These are phyloP conservation scores for Neonectria coccinea DNA, from an alignment of 2,329 filamentous ascomycete species.

Conservation along the genomic window DNA sequence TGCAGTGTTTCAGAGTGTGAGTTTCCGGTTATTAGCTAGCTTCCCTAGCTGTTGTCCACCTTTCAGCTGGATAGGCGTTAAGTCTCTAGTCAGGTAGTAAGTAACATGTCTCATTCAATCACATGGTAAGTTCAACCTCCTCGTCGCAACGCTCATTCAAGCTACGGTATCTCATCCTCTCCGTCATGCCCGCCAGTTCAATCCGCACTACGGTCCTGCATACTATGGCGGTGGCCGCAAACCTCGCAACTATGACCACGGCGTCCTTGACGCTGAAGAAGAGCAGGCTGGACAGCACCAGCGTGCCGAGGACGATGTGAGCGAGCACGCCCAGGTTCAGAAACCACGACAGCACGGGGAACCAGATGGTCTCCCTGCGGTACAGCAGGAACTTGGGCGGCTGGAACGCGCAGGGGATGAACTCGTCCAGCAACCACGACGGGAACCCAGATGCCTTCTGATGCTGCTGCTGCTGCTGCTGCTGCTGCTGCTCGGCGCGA, in stretches of 20 bases:
- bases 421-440: slow-evolving; percentile 31
- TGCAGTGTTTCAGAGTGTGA: not conserved
- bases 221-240: slow-evolving; percentile 12
- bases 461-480: no score
- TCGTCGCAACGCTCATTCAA: not conserved
- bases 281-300: slow-evolving; percentile 42
- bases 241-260: slow-evolving; percentile 14
- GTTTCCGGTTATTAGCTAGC: not conserved
- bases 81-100: no score
- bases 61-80: no score
- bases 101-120: not conserved
- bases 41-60: not conserved
- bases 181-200: slow-evolving; percentile 17
- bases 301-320: slow-evolving; percentile 42
- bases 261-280: slow-evolving; percentile 33
- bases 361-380: slow-evolving; percentile 25
- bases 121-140: slow-evolving; percentile 9
- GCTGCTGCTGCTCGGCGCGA: not conserved
- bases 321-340: slow-evolving; percentile 36
- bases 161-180: not conserved
- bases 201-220: slow-evolving; percentile 15
- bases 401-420: slow-evolving; percentile 39
- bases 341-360: slow-evolving; percentile 35
- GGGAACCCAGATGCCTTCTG: slow-evolving; percentile 10
- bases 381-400: slow-evolving; percentile 29